Conservation (phyloP, 2,329 filamentous ascomycete species). For the Chaetomium strumarium region DNA sequence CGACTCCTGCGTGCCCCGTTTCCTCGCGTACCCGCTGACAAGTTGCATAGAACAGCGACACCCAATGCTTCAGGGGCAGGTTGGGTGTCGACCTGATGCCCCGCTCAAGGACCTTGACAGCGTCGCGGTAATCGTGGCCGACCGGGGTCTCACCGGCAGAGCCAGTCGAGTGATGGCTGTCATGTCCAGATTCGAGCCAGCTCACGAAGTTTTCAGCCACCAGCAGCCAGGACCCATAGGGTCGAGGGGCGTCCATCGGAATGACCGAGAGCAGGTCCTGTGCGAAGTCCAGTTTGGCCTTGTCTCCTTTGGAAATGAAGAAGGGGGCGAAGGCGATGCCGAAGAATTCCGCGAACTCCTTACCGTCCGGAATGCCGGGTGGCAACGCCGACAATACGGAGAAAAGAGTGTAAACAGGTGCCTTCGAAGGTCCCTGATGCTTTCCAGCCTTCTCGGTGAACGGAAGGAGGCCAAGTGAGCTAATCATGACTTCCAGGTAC, state of each 20-base stretch:
- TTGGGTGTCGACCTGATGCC: conserved; percentile 48
- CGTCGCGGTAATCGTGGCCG: conserved; percentile 64
- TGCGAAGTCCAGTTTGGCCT: conserved; percentile 40
- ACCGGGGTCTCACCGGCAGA: conserved; percentile 42
- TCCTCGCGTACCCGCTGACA: conserved; percentile 53
- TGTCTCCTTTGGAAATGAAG: conserved; percentile 43
- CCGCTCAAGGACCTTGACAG: conserved; percentile 60
- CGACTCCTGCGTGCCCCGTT: conserved; percentile 61
- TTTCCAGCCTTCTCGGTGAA: conserved; percentile 58
- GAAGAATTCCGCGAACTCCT: conserved; percentile 42
- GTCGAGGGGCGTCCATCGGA: conserved; percentile 39
- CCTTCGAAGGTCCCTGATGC: conserved; percentile 44
- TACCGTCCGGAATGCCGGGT: conserved; percentile 42
- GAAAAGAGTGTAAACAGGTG: conserved; percentile 62
- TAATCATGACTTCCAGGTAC: conserved; percentile 44
- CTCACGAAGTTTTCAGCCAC: conserved; percentile 42
- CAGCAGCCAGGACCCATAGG: conserved; percentile 48
- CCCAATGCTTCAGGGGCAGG: conserved; percentile 44
- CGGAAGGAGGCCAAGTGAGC: conserved; percentile 50
- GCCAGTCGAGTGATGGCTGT: conserved; percentile 34
- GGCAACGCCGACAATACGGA: conserved; percentile 51
- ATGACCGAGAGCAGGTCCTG: conserved; percentile 47
- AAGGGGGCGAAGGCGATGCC: conserved; percentile 53
- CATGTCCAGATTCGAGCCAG: conserved; percentile 37
- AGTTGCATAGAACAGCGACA: conserved; percentile 51